Base-by-base conservation (phyloP, 2,329 filamentous ascomycete genomes). In the Fusarium sacchari region DNA sequence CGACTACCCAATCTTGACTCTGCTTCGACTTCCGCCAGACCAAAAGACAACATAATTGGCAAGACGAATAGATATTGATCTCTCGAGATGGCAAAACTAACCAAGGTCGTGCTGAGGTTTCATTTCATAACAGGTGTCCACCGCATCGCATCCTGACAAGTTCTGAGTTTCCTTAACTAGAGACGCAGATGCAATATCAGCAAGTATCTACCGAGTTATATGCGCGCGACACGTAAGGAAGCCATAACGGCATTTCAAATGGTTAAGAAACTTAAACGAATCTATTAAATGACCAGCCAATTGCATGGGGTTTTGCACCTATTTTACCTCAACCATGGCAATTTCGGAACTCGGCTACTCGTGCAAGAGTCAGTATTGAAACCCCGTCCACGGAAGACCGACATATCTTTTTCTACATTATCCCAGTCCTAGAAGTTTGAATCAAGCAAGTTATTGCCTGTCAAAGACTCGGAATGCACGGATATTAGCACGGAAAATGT, bases 141-240 rank as follows among this genome's bases (percentile, higher is more conserved):
- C 24, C 5, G 12, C 14, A 18, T 28, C 1, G 9, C 14, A n/a
- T n/a, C n/a, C 22, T 15, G 5, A 7, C 4, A 28, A 5, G 2
- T 14, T 22, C 5, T 3, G 18, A 10, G 4, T 7, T 46, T 18
- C 20, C 0, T 28, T 5, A 11, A 15, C 13, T 1, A 6, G n/a
- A 15, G 10, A 3, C 9, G 15, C 7, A 15, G 3, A 7, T 8
- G 14, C 6, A 14, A 42, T n/a, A 1, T n/a, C 9, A 11, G n/a
- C 11, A 0, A 28, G 44, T 46, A 46, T 46, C 44, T 46, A 13
- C 44, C 26, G 44, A 15, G 14, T 42, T 15, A 7, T 24, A 10
- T 42, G 15, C 7, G n/a, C 17, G 9, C 22, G 6, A 1, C 1
- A 24, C 24, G 10, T 3, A 7, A 24, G 6, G 14, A 42, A 42